Evolutionary conservation across 78 protist genomes (phyloP), one percentile per base, ranked within the genome.

Genomic region (Dictyostelium capitatum): DNA sequence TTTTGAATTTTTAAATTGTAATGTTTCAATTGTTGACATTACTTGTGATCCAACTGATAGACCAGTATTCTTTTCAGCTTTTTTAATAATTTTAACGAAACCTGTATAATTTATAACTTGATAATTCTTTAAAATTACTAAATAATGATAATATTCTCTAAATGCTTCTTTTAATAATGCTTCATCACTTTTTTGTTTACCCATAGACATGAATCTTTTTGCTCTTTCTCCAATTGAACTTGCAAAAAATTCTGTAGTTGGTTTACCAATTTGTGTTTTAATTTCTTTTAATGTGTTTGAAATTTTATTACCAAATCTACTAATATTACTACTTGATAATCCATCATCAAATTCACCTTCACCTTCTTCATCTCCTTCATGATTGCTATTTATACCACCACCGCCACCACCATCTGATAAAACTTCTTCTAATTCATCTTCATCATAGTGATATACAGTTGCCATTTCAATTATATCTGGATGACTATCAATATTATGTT

Each of bases 1-100:
- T 48, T 87, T 87, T 15, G 84, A 77, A 8, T 74, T 67, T 64
- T 69, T 87, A 28, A 87, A 87, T 19, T 25, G 32, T 20, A 32
- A 17, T 14, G 19, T 19, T 14, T 87, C 79, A 10, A 77, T 64
- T 0, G 8, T 8, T 15, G 51, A 8, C 46, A 87, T 51, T 3
- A 87, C 80, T 7, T 64, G 43, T 1, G 25, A n/a, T 9, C 54
- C 56, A 3, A 87, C 4, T 20, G 46, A 32, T 2, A 87, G 43
- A 6, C 70, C 82, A 3, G 84, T 77, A 65, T 87, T 87, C 65
- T 87, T 87, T 50, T 87, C 93, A 1, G 93, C 83, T 47, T 87
- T 87, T 56, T 87, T 87, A 11, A 87, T 20, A 12, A 87, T 87
- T 53, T 87, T 87, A 28, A 77, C 84, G 51, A 87, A 50, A 28